phyloP scores from a whole-genome alignment of 1,139 yeast genomes.

The Tardiomyces depauwii region DNA sequence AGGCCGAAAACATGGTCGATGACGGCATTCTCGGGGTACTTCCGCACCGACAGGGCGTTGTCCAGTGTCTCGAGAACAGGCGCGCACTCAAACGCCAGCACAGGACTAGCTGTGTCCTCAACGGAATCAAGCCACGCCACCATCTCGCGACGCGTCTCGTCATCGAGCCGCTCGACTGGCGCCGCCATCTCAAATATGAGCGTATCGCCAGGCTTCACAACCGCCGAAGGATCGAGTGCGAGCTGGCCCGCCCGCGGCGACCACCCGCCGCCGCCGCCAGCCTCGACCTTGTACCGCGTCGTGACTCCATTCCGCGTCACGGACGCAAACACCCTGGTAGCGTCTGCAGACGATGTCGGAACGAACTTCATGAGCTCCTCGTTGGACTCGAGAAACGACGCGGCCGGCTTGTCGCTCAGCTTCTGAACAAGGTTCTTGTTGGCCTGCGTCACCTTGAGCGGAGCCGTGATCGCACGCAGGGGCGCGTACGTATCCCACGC shows the following conservation, averaged over 20 bases:
- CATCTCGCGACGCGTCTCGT: not conserved
- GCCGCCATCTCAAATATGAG: slow-evolving; percentile 28
- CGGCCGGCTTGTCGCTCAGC: slow-evolving; percentile 39
- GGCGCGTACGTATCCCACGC: slow-evolving; percentile 9
- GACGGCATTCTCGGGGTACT: slow-evolving; percentile 8
- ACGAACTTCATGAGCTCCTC: slow-evolving; percentile 27
- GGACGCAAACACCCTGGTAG: slow-evolving; percentile 28
- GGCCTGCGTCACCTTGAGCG: slow-evolving; percentile 32
- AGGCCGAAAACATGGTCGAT: slow-evolving; percentile 18
- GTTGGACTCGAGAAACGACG: slow-evolving; percentile 38
- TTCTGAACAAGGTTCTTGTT: slow-evolving; percentile 43
- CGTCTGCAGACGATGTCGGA: slow-evolving; percentile 30
- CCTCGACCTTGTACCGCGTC: slow-evolving; percentile 34
- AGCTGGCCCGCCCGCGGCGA: slow-evolving; percentile 49
- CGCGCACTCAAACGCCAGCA: slow-evolving; percentile 12
- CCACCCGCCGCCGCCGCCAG: slow-evolving; percentile 57
- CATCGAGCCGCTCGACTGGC: not conserved
- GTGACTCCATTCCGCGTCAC: not conserved
- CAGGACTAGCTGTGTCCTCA: slow-evolving; percentile 3
- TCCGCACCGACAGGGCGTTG: slow-evolving; percentile 6
- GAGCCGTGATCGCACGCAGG: slow-evolving; percentile 13
- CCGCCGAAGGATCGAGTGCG: slow-evolving; percentile 48
- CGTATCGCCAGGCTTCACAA: slow-evolving; percentile 33
- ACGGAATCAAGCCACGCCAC: not conserved
- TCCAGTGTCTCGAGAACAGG: slow-evolving; percentile 11